Evolutionary conservation across 495 filamentous ascomycete genomes (phyloP).

Genomic region (Rhypophila decipiens): DNA sequence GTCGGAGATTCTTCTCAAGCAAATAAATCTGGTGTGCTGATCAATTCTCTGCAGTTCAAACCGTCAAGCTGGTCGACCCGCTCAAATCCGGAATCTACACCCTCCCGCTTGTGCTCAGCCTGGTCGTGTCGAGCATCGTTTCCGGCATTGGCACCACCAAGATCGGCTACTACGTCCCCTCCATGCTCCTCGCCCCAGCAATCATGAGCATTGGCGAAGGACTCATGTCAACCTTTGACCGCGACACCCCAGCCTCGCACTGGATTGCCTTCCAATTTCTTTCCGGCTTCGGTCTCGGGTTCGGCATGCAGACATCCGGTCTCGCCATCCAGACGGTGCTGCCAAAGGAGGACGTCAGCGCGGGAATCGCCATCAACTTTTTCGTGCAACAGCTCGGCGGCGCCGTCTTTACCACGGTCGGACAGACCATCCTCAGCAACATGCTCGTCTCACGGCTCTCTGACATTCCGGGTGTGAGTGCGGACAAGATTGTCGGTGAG

Average conservation of each 20-base stretch:
- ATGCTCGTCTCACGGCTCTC: conserved; percentile 44
- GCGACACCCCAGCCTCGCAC: conserved; percentile 41
- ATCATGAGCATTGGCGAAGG: conserved; percentile 63
- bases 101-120: conserved; percentile 50
- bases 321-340: conserved; percentile 62
- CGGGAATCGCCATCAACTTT: conserved; percentile 58
- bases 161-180: conserved; percentile 65
- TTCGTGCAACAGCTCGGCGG: conserved; percentile 62
- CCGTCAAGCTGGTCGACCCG: conserved; percentile 52
- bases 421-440: conserved; percentile 58
- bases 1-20: conserved; percentile 6
- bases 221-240: conserved; percentile 58
- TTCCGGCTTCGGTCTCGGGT: conserved; percentile 64
- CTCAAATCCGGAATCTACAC: conserved; percentile 55
- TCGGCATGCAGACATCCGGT: conserved; percentile 63
- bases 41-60: conserved; percentile 63
- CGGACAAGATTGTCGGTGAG: conserved; percentile 41
- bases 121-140: conserved; percentile 41
- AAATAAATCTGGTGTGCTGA: conserved; percentile 18
- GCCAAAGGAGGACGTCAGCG: conserved; percentile 49
- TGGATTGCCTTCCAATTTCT: conserved; percentile 73
- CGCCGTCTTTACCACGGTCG: conserved; percentile 59
- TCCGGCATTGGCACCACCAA: conserved; percentile 48
- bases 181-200: conserved; percentile 49
- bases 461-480: conserved; percentile 38